Evolutionary conservation across 2,329 filamentous ascomycete species (phyloP).

Genomic region (Botrytis paeoniae): DNA sequence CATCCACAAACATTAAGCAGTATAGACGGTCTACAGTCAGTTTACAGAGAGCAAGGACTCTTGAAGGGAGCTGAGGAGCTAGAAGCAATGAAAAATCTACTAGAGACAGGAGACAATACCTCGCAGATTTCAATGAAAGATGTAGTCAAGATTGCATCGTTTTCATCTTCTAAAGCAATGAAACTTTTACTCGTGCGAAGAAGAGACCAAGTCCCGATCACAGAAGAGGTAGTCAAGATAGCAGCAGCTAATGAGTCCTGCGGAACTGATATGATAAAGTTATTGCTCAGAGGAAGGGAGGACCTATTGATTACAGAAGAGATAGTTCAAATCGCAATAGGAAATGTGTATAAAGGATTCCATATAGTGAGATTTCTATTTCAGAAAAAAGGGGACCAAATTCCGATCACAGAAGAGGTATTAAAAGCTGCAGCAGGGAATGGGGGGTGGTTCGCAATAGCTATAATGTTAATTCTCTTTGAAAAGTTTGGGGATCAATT

Average conservation of each 20-base stretch:
- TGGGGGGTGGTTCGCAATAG: fast-evolving
- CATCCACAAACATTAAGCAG: background rate
- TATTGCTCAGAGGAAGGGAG: no score
- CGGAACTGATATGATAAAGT: fast-evolving
- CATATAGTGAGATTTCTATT: background rate
- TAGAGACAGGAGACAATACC: background rate
- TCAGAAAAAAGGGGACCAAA: no score
- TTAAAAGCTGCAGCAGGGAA: no score
- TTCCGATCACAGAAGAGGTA: no score
- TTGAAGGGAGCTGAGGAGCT: background rate
- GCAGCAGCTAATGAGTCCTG: fast-evolving
- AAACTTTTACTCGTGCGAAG: background rate
- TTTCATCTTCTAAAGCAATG: background rate
- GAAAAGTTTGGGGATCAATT: fast-evolving
- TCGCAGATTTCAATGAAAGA: background rate
- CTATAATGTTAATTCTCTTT: fast-evolving
- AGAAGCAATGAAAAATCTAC: background rate
- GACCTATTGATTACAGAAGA: background rate
- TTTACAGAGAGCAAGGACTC: background rate
- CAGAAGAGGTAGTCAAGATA: background rate
- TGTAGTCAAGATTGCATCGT: background rate
- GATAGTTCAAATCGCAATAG: no score
- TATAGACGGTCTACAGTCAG: background rate
- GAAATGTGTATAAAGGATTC: fast-evolving
- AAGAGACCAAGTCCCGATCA: fast-evolving